Evolutionary conservation across 176 grass and related monocot species (phyloP).

Genomic region (Eragrostis curvula): DNA sequence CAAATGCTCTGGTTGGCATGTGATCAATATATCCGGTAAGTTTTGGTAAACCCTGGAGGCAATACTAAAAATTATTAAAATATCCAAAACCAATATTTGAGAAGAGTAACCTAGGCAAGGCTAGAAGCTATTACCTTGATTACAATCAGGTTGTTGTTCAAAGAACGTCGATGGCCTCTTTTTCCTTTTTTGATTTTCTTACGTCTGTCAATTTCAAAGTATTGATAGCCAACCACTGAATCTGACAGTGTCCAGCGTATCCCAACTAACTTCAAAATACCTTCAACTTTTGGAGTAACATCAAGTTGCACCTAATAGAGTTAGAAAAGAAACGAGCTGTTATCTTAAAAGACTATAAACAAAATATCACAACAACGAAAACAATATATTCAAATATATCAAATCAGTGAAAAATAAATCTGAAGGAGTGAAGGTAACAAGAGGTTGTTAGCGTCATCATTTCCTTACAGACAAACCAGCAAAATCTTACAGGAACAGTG

Average conservation of each 20-base stretch:
- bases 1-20: conserved; percentile 70
- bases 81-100: conserved; percentile 34
- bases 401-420: conserved; percentile 31
- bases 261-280: conserved; percentile 87
- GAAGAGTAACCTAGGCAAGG: conserved; percentile 17
- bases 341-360: not conserved
- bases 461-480: not conserved
- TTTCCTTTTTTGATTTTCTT: conserved; percentile 89
- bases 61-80: conserved; percentile 34
- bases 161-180: conserved; percentile 50
- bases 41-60: conserved; percentile 81
- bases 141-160: conserved; percentile 67
- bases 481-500: conserved; percentile 7
- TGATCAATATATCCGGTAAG: conserved; percentile 73
- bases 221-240: conserved; percentile 84
- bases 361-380: not conserved
- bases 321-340: conserved; percentile 22
- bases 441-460: not conserved
- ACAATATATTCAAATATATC: conserved; percentile 4
- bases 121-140: conserved; percentile 69
- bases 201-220: conserved; percentile 69
- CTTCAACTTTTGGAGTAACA: conserved; percentile 91
- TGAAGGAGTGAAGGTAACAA: not conserved
- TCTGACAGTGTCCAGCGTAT: conserved; percentile 94
- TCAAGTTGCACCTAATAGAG: conserved; percentile 84